These are phyloP conservation scores for Colletotrichum falcatum DNA, from an alignment of 2,329 filamentous ascomycete genomes.

Conservation along the genomic window DNA sequence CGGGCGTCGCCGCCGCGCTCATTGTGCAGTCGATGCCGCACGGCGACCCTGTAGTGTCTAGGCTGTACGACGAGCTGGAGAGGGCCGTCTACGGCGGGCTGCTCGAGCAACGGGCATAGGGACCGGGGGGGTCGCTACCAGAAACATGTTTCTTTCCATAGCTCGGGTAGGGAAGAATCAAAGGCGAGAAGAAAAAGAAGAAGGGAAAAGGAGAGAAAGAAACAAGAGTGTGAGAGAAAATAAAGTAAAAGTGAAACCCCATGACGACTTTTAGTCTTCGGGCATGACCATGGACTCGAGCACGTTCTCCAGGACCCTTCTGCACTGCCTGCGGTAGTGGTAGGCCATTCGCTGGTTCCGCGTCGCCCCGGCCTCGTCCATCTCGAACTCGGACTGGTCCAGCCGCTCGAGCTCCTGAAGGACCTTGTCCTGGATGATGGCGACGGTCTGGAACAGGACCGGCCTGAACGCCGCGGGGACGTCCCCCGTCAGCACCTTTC, in stretches of 20 bases:
- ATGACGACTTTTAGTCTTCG: background rate
- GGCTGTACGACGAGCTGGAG: slow-evolving; percentile 55
- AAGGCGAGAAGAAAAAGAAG: background rate
- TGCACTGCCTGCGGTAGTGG: slow-evolving; percentile 62
- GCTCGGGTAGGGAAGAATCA: too few relatives aligned
- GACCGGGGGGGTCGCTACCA: too few relatives aligned
- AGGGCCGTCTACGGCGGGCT: slow-evolving; percentile 52
- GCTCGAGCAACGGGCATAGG: background rate
- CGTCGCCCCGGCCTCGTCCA: slow-evolving; percentile 57
- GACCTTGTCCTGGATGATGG: slow-evolving; percentile 58
- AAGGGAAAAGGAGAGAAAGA: too few relatives aligned
- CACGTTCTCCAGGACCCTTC: slow-evolving; percentile 59
- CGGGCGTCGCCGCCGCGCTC: slow-evolving; percentile 55
- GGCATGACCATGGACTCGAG: slow-evolving; percentile 53
- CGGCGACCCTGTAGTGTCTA: slow-evolving; percentile 51
- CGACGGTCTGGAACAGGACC: slow-evolving; percentile 51
- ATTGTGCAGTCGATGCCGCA: slow-evolving; percentile 54
- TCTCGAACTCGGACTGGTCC: slow-evolving; percentile 59
- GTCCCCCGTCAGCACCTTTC: slow-evolving; percentile 49
- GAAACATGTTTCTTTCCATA: too few relatives aligned
- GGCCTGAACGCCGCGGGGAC: slow-evolving; percentile 46
- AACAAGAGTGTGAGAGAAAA: background rate
- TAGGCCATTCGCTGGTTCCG: slow-evolving; percentile 61
- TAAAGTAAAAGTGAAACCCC: background rate
- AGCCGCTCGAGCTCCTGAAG: slow-evolving; percentile 59